phyloP scores from a whole-genome alignment of 805 yeast genomes.

The Cyberlindnera misumaiensis region DNA sequence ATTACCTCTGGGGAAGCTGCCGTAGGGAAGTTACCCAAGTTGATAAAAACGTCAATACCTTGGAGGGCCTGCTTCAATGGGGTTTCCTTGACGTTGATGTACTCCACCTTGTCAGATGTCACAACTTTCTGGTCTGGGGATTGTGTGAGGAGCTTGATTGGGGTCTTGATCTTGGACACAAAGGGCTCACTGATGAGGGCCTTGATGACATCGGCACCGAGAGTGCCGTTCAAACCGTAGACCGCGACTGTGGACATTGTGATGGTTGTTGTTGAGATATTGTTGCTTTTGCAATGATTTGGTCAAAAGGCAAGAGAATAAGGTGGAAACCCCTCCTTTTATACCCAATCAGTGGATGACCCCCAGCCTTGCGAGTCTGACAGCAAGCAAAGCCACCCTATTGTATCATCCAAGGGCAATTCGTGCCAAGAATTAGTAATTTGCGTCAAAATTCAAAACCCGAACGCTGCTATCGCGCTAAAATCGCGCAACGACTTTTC shows the following conservation, averaged over 20 bases:
- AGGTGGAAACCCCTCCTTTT: too few relatives aligned
- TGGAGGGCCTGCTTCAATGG: constrained; percentile 31
- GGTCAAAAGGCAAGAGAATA: too few relatives aligned
- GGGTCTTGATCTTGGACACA: constrained; percentile 34
- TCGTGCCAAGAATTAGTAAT: too few relatives aligned
- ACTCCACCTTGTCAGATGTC: constrained; percentile 17
- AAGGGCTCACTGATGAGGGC: constrained; percentile 40
- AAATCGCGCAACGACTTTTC: too few relatives aligned
- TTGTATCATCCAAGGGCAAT: too few relatives aligned
- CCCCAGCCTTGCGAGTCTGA: too few relatives aligned
- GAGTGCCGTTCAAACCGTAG: constrained; percentile 44
- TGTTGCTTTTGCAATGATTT: background rate
- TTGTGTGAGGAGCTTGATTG: constrained; percentile 42
- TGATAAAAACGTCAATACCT: constrained; percentile 46
- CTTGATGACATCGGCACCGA: constrained; percentile 41
- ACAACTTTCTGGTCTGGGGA: constrained; percentile 14
- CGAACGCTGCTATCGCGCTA: too few relatives aligned
- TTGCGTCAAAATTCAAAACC: too few relatives aligned
- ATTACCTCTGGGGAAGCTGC: constrained; percentile 28
- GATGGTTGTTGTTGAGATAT: background rate
- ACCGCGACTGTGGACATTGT: constrained; percentile 37
- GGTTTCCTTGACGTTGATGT: constrained; percentile 7
- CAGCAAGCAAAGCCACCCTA: too few relatives aligned
- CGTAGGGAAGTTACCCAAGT: constrained; percentile 29
- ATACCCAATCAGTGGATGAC: too few relatives aligned